Evolutionary conservation across 805 yeast species (phyloP).

Genomic region (Sugiyamaella valdiviana): DNA sequence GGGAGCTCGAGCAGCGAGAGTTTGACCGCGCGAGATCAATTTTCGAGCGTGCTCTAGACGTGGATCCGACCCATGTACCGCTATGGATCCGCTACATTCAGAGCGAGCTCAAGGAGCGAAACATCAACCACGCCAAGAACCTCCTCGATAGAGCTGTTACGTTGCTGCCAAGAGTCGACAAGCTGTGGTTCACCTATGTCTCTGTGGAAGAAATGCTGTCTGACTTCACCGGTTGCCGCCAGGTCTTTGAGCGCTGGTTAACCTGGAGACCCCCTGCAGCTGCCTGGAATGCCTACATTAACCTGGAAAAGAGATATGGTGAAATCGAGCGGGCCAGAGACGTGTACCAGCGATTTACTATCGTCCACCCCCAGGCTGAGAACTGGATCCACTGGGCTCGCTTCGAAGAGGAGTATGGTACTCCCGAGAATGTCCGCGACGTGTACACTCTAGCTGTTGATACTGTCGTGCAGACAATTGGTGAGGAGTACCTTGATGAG

Average conservation of each 20-base stretch:
- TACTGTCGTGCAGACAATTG: slow-evolving; percentile 29
- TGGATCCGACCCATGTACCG: slow-evolving; percentile 68
- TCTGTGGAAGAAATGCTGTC: slow-evolving; percentile 75
- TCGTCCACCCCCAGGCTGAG: slow-evolving; percentile 43
- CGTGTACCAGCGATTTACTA: slow-evolving; percentile 52
- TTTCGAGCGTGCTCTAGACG: slow-evolving; percentile 79
- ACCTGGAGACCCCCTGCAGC: slow-evolving; percentile 59
- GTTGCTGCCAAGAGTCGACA: slow-evolving; percentile 69
- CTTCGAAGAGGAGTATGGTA: slow-evolving; percentile 56
- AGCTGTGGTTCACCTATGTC: slow-evolving; percentile 79
- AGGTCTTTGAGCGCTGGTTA: slow-evolving; percentile 73
- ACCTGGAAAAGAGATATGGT: slow-evolving; percentile 63
- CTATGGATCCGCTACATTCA: slow-evolving; percentile 83
- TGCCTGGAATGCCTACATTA: slow-evolving; percentile 72
- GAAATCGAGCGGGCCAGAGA: slow-evolving; percentile 52
- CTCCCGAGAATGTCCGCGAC: slow-evolving; percentile 46
- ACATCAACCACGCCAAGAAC: slow-evolving; percentile 84
- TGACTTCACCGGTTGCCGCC: slow-evolving; percentile 54
- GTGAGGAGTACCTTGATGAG: slow-evolving; percentile 30
- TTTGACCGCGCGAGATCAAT: slow-evolving; percentile 74
- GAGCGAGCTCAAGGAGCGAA: slow-evolving; percentile 62
- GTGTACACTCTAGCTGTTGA: slow-evolving; percentile 67
- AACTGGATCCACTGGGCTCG: slow-evolving; percentile 74
- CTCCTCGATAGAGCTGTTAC: slow-evolving; percentile 71
- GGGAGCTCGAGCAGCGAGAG: slow-evolving; percentile 79